These are phyloP conservation scores for Acanthamoeba castellanii DNA, from an alignment of 208 protist species.

Conservation along the genomic window DNA sequence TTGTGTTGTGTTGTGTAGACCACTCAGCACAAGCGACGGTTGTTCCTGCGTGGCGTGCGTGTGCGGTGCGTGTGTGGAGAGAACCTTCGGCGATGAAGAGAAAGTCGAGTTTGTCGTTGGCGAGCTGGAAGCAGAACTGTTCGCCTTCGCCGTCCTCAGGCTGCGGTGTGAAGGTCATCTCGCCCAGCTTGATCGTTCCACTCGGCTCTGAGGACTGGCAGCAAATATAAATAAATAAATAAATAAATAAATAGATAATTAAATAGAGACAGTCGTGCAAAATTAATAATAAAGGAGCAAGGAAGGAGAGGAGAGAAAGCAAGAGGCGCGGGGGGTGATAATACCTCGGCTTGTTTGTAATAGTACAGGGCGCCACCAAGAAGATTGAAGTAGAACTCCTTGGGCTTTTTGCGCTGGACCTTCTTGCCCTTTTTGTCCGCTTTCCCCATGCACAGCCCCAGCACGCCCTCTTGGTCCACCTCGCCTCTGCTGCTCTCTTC, in stretches of 20 bases:
- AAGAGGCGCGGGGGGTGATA: not conserved
- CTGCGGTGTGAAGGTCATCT: not conserved
- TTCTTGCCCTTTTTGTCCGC: conserved; percentile 6
- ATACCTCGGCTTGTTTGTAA: conserved; percentile 8
- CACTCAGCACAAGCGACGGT: not conserved
- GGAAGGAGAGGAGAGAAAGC: not conserved
- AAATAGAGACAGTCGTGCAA: not conserved
- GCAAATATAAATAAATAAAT: not conserved
- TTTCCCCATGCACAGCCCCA: not conserved
- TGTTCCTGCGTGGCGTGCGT: not conserved
- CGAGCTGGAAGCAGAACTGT: not conserved
- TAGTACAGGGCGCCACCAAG: conserved; percentile 7
- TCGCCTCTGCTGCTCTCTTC: not conserved
- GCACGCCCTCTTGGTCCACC: not conserved
- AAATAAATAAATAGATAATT: not conserved
- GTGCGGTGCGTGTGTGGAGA: not conserved
- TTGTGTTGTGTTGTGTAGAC: too few species aligned
- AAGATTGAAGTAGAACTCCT: conserved; percentile 12
- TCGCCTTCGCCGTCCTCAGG: not conserved
- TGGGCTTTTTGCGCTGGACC: not conserved
- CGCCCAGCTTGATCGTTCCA: not conserved
- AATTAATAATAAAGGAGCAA: not conserved
- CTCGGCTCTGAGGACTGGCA: not conserved
- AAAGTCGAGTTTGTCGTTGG: conserved; percentile 16
- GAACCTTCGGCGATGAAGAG: not conserved